Conservation (phyloP, 208 protist genomes). For the Leptomonas seymouri region DNA sequence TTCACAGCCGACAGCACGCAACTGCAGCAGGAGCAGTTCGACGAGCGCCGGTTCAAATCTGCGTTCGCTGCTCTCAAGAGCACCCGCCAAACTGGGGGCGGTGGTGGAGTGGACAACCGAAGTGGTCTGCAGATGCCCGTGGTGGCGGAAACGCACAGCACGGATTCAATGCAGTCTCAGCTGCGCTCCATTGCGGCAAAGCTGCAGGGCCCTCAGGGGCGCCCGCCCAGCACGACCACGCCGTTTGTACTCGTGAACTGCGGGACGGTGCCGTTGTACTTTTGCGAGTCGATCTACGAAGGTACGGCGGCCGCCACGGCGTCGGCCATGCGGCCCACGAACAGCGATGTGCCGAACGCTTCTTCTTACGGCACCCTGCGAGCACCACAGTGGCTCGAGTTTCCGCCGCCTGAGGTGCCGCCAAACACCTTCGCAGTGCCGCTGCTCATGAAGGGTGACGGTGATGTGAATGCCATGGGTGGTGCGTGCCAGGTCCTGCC, state of each 20-base stretch:
- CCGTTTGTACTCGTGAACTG: constrained; percentile 51
- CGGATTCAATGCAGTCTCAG: constrained; percentile 33
- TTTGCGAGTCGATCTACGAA: constrained; percentile 29
- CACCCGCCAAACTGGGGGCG: neutral
- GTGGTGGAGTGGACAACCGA: neutral
- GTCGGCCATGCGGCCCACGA: too few relatives aligned
- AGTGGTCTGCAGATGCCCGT: constrained; percentile 14
- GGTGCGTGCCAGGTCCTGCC: neutral
- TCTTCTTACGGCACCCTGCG: neutral
- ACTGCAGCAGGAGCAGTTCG: constrained; percentile 54
- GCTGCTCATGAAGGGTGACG: constrained; percentile 9
- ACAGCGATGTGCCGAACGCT: constrained; percentile 1
- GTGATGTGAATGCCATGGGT: too few relatives aligned
- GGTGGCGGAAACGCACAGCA: constrained; percentile 32
- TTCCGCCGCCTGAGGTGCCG: constrained; percentile 56
- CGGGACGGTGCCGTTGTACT: constrained; percentile 46
- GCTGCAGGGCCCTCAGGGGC: constrained; percentile 11
- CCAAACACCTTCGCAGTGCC: constrained; percentile 41
- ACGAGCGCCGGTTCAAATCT: constrained; percentile 38
- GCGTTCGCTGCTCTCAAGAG: constrained; percentile 16
- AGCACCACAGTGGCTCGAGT: constrained; percentile 38
- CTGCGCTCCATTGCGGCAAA: constrained; percentile 21
- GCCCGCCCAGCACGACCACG: neutral
- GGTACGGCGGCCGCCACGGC: neutral
- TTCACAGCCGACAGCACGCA: constrained; percentile 38